These are phyloP conservation scores for Colletotrichum sp. DNA, from an alignment of 2,329 filamentous ascomycete genomes.

Conservation along the genomic window DNA sequence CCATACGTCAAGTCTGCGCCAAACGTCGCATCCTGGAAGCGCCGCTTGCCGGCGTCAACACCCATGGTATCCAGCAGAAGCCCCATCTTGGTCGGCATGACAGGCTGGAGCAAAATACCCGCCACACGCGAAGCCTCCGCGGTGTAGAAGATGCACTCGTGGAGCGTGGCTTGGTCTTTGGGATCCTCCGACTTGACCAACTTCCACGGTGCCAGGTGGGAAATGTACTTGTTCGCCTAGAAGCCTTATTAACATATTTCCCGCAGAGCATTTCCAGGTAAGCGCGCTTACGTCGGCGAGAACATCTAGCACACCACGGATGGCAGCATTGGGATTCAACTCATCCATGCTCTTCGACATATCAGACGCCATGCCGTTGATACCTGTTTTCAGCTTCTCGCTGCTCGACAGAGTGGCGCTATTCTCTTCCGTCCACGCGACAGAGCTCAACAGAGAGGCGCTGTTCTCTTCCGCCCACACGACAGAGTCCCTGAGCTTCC, in stretches of 20 bases:
- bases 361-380: constrained; percentile 22
- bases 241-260: constrained; percentile 16
- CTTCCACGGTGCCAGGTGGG: constrained; percentile 72
- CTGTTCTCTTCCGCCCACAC: constrained; percentile 5
- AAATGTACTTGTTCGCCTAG: constrained; percentile 56
- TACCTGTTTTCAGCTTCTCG: constrained; percentile 29
- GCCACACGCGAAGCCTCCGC: constrained; percentile 80
- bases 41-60: constrained; percentile 67
- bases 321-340: constrained; percentile 67
- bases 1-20: constrained; percentile 77
- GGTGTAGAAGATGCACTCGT: constrained; percentile 70
- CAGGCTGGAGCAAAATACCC: constrained; percentile 87
- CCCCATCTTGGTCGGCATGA: constrained; percentile 81
- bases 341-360: constrained; percentile 64
- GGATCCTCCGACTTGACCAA: constrained; percentile 44
- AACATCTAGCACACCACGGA: constrained; percentile 67
- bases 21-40: constrained; percentile 64
- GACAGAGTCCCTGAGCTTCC: constrained; percentile 70
- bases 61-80: constrained; percentile 79
- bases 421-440: constrained; percentile 35
- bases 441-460: constrained; percentile 36
- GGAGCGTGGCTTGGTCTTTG: constrained; percentile 45
- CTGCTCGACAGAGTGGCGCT: not conserved
- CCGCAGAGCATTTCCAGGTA: not conserved
- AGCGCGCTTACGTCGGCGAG: constrained; percentile 58